Base-by-base conservation (phyloP, 768 basidiomycete species). In the Tylopilus rubrobrunneus region DNA sequence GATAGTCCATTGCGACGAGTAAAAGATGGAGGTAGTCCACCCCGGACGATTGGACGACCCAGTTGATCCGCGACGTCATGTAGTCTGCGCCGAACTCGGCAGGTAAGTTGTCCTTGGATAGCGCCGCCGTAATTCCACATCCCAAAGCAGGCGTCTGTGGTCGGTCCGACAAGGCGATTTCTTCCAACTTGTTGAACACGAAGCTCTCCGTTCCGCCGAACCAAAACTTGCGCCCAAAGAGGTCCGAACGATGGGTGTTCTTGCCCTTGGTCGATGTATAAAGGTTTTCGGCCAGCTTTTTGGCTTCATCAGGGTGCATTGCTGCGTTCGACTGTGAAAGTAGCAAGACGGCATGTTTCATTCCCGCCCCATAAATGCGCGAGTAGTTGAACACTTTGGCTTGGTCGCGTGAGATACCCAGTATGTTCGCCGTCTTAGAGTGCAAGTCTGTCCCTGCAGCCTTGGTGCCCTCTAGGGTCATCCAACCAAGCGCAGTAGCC, bases 341-440 rank as follows among this genome's bases (percentile, higher is more conserved):
- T 1, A 98, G 79, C 11, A 93, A 81, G 7, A 92, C 76, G 2
- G 95, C 97, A 61, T 99, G 94, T 53, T 87, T 86, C 85, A 93
- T 91, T 7, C 95, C 97, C 2, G 96, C 96, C n/a, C 96, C 95
- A 63, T 98, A 98, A 61, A 99, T 97, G 34, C 96, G 85, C 42
- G 96, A 97, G 64, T 99, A 99, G 67, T 99, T 99, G 82, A 99
- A 99, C 34, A 95, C 92, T 69, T 99, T 98, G 33, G 97, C 96
- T 61, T 90, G 86, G 64, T 98, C 93, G 31, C 96, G 83, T 39
- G 92, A 90, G 59, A 94, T 95, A 17, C 91, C 90, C 37, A 98
- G 76, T 64, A 98, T 98, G 54, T 72, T 82, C 11, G 96, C 97
- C 2, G 95, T 97, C 74, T 97, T 98, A 11, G 95, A 98, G 65